Evolutionary conservation across 2,329 filamentous ascomycete species (phyloP).

Genomic region (Coleophoma cylindrospora): DNA sequence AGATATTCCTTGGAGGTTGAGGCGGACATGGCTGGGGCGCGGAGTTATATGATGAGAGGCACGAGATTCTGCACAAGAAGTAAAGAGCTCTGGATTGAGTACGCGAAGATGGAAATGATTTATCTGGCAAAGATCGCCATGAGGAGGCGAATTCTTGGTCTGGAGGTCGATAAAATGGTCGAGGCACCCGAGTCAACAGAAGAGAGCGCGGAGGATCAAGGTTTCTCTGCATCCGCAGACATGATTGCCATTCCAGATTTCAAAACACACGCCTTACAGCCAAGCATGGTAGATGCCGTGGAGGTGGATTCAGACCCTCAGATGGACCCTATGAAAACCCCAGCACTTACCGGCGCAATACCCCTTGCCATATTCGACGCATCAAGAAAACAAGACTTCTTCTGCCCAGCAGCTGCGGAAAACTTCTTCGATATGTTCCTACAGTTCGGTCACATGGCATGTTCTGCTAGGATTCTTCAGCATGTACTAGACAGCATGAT

Average conservation of each 20-base stretch:
- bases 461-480: slow-evolving; percentile 60
- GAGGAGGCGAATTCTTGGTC: slow-evolving; percentile 62
- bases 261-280: slow-evolving; percentile 36
- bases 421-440: slow-evolving; percentile 78
- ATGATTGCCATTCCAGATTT: slow-evolving; percentile 52
- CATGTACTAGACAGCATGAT: slow-evolving; percentile 67
- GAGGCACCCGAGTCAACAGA: slow-evolving; percentile 39
- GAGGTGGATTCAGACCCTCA: slow-evolving; percentile 42
- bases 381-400: slow-evolving; percentile 71
- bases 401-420: slow-evolving; percentile 60
- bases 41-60: slow-evolving; percentile 84
- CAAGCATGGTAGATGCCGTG: slow-evolving; percentile 40
- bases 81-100: slow-evolving; percentile 78
- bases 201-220: slow-evolving; percentile 34
- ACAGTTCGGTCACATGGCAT: slow-evolving; percentile 61
- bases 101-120: slow-evolving; percentile 86
- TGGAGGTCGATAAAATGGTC: slow-evolving; percentile 44
- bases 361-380: slow-evolving; percentile 89
- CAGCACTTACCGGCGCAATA: slow-evolving; percentile 87
- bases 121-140: slow-evolving; percentile 80
- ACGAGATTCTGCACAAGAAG: slow-evolving; percentile 81
- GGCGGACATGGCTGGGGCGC: slow-evolving; percentile 81
- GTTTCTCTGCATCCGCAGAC: slow-evolving; percentile 36
- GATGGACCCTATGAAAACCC: slow-evolving; percentile 48
- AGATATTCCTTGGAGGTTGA: slow-evolving; percentile 71